A percentile compares a stretch with the other conserved stretches of the same genome.
phyloP scores from a whole-genome alignment of 805 yeast genomes.

The Metschnikowia noctiluminum region DNA sequence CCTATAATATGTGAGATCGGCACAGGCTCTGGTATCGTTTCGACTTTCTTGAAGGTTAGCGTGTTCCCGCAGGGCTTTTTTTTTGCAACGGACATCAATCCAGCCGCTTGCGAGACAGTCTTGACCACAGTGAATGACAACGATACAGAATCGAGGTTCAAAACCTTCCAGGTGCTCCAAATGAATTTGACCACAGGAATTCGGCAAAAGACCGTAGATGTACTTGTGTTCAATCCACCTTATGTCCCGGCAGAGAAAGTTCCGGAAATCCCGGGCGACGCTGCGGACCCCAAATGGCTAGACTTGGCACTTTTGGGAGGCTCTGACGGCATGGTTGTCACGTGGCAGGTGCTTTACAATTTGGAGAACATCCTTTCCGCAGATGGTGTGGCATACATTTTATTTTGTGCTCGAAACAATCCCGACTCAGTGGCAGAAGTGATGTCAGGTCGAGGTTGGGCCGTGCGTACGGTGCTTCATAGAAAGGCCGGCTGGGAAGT shows the following conservation, averaged over 20 bases:
- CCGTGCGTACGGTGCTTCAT: slow-evolving; percentile 46
- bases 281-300: slow-evolving; percentile 63
- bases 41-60: slow-evolving; percentile 66
- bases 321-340: slow-evolving; percentile 82
- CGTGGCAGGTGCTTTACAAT: slow-evolving; percentile 56
- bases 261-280: slow-evolving; percentile 52
- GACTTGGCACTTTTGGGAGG: slow-evolving; percentile 93
- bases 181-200: slow-evolving; percentile 56
- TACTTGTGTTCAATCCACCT: slow-evolving; percentile 90
- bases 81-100: slow-evolving; percentile 77
- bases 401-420: slow-evolving; percentile 88
- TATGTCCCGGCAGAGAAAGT: slow-evolving; percentile 86
- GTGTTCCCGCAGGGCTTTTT: slow-evolving; percentile 51
- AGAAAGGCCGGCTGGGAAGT: slow-evolving; percentile 97
- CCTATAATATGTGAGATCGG: slow-evolving; percentile 83
- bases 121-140: slow-evolving; percentile 23
- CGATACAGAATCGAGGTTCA: slow-evolving; percentile 5
- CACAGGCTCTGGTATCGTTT: slow-evolving; percentile 86
- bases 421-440: slow-evolving; percentile 56
- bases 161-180: slow-evolving; percentile 37
- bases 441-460: slow-evolving; percentile 55
- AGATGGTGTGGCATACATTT: slow-evolving; percentile 75
- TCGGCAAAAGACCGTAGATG: slow-evolving; percentile 49
- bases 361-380: slow-evolving; percentile 52
- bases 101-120: slow-evolving; percentile 61